These are phyloP conservation scores for Sarocladium strictum DNA, from an alignment of 2,329 filamentous ascomycete genomes.

Conservation along the genomic window DNA sequence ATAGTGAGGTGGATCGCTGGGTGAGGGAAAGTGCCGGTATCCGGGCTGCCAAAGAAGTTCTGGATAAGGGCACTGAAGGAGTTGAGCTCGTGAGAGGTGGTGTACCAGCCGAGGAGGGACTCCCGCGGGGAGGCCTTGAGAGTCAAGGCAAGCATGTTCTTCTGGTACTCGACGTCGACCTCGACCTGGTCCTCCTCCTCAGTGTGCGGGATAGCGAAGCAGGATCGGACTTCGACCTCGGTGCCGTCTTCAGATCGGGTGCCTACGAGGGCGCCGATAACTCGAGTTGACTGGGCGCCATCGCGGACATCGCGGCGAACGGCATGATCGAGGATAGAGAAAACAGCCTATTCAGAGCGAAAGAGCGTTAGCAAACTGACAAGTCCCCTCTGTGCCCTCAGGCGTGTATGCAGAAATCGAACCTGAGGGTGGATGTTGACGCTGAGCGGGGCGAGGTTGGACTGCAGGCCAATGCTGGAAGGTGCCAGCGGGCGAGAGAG, in stretches of 20 bases:
- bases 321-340: slow-evolving; percentile 88
- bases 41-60: slow-evolving; percentile 97
- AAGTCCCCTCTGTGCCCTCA: slow-evolving; percentile 10
- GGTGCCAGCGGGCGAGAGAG: slow-evolving; percentile 88
- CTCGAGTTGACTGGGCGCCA: slow-evolving; percentile 77
- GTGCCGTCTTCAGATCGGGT: slow-evolving; percentile 92
- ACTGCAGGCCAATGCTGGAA: slow-evolving; percentile 69
- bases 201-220: slow-evolving; percentile 97
- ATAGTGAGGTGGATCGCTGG: slow-evolving; percentile 97
- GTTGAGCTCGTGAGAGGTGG: slow-evolving; percentile 93
- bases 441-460: slow-evolving; percentile 83
- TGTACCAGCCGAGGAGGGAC: slow-evolving; percentile 95
- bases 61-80: slow-evolving; percentile 95
- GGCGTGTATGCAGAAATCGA: slow-evolving; percentile 28
- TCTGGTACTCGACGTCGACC: slow-evolving; percentile 99
- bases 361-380: background rate
- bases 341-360: slow-evolving; percentile 45
- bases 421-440: slow-evolving; percentile 96
- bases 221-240: slow-evolving; percentile 91
- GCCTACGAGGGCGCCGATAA: slow-evolving; percentile 93
- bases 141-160: slow-evolving; percentile 95
- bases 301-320: slow-evolving; percentile 71
- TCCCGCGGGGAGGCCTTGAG: slow-evolving; percentile 92
- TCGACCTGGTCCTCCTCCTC: slow-evolving; percentile 98
- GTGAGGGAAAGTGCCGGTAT: slow-evolving; percentile 94